phyloP scores from a whole-genome alignment of 1,284 basidiomycete species.

The Apiotrichum sp. region DNA sequence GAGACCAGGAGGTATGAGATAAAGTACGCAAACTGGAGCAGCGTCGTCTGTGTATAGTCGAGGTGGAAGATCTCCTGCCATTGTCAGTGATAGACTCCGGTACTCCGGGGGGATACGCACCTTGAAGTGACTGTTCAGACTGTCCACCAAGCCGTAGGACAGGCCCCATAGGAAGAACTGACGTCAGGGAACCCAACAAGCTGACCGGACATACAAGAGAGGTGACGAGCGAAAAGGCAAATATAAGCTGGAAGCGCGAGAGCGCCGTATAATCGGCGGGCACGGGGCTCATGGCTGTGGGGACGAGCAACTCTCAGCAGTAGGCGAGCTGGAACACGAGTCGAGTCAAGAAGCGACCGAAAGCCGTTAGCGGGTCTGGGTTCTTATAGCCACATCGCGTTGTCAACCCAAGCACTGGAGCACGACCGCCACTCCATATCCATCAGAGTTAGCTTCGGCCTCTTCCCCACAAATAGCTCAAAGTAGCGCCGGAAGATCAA shows the following conservation, averaged over 20 bases:
- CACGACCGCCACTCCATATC: too few relatives aligned
- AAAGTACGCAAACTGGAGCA: constrained; percentile 38
- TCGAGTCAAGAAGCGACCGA: too few relatives aligned
- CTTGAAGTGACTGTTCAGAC: constrained; percentile 1
- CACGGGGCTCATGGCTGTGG: neutral
- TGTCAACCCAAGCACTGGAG: too few relatives aligned
- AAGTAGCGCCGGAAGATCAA: too few relatives aligned
- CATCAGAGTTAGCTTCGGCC: too few relatives aligned
- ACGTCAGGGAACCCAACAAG: too few relatives aligned
- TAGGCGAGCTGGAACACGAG: too few relatives aligned
- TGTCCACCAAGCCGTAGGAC: constrained; percentile 33
- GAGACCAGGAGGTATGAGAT: constrained; percentile 24
- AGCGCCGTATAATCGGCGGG: constrained; percentile 20
- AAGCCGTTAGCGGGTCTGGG: too few relatives aligned
- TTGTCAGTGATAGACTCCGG: neutral
- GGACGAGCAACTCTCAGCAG: too few relatives aligned
- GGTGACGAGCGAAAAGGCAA: constrained; percentile 22
- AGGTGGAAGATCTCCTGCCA: constrained; percentile 17
- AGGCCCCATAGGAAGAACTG: constrained; percentile 26
- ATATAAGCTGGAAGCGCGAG: constrained; percentile 10
- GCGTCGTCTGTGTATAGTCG: constrained; percentile 23
- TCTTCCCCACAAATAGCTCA: too few relatives aligned
- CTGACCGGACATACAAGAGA: constrained; percentile 1
- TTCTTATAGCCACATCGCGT: too few relatives aligned
- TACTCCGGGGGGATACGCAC: neutral